Evolutionary conservation across 2,329 filamentous ascomycete species (phyloP).

Genomic region (Ceratocystis colombiana): DNA sequence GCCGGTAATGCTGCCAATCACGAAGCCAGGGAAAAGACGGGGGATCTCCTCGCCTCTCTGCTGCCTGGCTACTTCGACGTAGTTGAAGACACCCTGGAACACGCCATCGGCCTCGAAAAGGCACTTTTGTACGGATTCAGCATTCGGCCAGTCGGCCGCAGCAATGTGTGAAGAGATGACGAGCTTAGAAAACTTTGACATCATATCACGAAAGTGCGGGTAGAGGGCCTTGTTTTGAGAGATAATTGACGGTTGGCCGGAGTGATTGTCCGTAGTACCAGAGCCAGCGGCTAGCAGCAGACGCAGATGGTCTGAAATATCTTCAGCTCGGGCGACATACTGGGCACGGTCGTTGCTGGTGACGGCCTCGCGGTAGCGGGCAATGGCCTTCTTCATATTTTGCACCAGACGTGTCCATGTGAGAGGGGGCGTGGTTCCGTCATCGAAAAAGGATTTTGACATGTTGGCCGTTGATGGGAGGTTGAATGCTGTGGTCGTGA

Average conservation of each 20-base stretch:
- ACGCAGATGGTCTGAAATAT: constrained; percentile 92
- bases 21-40: constrained; percentile 85
- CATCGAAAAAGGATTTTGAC: constrained; percentile 81
- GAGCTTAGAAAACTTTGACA: constrained; percentile 99
- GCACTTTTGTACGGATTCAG: constrained; percentile 90
- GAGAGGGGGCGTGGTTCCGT: constrained; percentile 65
- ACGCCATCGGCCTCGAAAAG: constrained; percentile 96
- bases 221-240: constrained; percentile 96
- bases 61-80: constrained; percentile 87
- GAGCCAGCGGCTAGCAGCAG: constrained; percentile 91
- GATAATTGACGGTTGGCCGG: constrained; percentile 97
- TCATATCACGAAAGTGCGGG: constrained; percentile 96
- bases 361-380: constrained; percentile 83
- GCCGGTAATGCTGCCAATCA: constrained; percentile 70
- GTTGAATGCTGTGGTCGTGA: constrained; percentile 49
- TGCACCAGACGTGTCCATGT: constrained; percentile 85
- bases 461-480: constrained; percentile 51
- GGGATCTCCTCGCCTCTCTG: constrained; percentile 89
- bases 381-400: constrained; percentile 85
- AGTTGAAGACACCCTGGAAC: constrained; percentile 84
- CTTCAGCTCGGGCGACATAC: constrained; percentile 89
- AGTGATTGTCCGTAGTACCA: constrained; percentile 96
- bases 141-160: constrained; percentile 86
- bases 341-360: constrained; percentile 72
- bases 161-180: constrained; percentile 97